A percentile compares a stretch with the other conserved stretches of the same genome.
Evolutionary conservation across 192 early-diverging fungal genomes (phyloP).

Genomic region (Rhizoclosmatium globosum): DNA sequence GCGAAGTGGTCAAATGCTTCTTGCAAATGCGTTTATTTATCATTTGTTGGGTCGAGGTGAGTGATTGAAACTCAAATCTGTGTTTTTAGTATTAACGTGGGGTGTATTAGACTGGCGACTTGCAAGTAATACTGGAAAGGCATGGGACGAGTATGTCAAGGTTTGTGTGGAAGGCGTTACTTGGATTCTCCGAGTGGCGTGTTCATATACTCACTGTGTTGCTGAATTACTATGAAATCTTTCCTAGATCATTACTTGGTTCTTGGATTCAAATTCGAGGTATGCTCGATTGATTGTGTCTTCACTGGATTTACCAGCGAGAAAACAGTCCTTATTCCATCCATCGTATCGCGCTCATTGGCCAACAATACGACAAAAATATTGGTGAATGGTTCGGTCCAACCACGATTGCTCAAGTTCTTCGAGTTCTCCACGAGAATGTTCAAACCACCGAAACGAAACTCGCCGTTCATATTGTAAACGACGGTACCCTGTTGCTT

Average conservation of each 20-base stretch:
- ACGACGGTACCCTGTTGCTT: conserved; percentile 84
- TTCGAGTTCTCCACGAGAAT: conserved; percentile 64
- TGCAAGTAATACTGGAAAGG: conserved; percentile 30
- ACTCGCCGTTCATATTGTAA: conserved; percentile 78
- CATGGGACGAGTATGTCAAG: conserved; percentile 46
- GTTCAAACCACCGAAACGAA: conserved; percentile 62
- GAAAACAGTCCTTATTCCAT: conserved; percentile 82
- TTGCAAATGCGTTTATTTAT: conserved; percentile 83
- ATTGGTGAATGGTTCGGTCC: conserved; percentile 99
- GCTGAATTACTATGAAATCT: background rate
- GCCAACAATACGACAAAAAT: conserved; percentile 83
- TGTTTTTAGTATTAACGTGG: no score
- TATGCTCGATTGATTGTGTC: background rate
- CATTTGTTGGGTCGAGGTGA: conserved; percentile 81
- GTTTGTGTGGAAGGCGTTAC: conserved; percentile 4
- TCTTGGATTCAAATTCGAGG: conserved; percentile 71
- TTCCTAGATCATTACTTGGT: conserved; percentile 76
- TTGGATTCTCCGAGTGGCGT: conserved; percentile 1
- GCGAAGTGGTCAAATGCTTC: conserved; percentile 90
- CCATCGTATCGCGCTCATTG: conserved; percentile 86
- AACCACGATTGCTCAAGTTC: conserved; percentile 81
- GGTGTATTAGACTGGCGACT: conserved; percentile 46
- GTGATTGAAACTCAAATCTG: background rate
- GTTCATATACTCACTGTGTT: background rate
- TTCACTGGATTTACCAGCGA: background rate